Evolutionary conservation across 768 basidiomycete genomes (phyloP).

Genomic region (Boletales sp.): DNA sequence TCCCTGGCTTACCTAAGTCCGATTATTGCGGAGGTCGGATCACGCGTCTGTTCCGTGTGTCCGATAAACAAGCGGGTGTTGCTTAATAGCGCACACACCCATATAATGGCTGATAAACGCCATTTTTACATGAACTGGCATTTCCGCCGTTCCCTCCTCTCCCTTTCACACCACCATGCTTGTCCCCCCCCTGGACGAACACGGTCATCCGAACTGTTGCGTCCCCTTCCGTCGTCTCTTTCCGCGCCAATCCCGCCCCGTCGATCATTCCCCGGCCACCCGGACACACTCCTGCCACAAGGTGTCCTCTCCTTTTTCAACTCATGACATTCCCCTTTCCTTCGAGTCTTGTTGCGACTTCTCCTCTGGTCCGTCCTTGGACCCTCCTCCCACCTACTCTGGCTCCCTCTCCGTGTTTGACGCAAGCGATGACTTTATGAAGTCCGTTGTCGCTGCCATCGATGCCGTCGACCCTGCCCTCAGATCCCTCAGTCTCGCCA

Average conservation of each 20-base stretch:
- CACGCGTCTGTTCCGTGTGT: slow-evolving; percentile 15
- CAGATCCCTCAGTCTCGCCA: slow-evolving; percentile 62
- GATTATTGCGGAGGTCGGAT: slow-evolving; percentile 27
- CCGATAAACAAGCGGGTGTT: slow-evolving; percentile 11
- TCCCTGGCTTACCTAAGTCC: slow-evolving; percentile 23
- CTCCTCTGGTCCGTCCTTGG: slow-evolving; percentile 29
- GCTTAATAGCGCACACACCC: slow-evolving; percentile 15
- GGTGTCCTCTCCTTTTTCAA: background rate
- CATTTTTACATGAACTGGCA: slow-evolving; percentile 16
- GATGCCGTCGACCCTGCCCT: slow-evolving; percentile 50
- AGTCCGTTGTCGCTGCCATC: slow-evolving; percentile 52
- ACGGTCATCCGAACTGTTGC: slow-evolving; percentile 18
- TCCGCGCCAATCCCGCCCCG: background rate
- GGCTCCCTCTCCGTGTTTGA: slow-evolving; percentile 13
- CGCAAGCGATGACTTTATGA: slow-evolving; percentile 37
- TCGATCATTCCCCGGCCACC: slow-evolving; percentile 7
- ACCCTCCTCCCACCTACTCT: slow-evolving; percentile 43
- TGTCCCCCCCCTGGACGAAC: slow-evolving; percentile 21
- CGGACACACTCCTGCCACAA: background rate
- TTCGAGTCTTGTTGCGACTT: slow-evolving; percentile 46
- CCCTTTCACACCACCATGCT: slow-evolving; percentile 19
- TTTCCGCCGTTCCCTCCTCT: slow-evolving; percentile 2
- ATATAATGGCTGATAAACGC: slow-evolving; percentile 30
- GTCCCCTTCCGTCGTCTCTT: slow-evolving; percentile 21
- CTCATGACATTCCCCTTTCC: slow-evolving; percentile 22